Percentiles rank a stretch among this genome's conserved stretches.
phyloP scores from a whole-genome alignment of 1,139 yeast species.

The Suhomyces atakaporum region DNA sequence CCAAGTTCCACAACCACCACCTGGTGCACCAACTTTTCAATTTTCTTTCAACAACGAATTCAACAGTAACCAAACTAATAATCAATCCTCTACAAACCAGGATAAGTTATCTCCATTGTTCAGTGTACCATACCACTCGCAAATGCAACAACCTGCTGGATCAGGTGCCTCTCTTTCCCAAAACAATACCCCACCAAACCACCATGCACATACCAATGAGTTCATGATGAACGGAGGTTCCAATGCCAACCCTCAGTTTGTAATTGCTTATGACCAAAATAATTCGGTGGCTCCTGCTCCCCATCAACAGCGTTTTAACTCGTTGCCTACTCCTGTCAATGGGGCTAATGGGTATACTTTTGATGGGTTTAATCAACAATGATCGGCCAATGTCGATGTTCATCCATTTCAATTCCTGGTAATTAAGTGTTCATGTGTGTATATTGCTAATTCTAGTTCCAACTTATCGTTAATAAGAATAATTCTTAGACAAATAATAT shows the following conservation, averaged over 20 bases:
- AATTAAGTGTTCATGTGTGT: not conserved
- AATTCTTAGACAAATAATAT: too few species aligned
- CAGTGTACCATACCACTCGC: slow-evolving; percentile 21
- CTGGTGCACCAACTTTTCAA: slow-evolving; percentile 20
- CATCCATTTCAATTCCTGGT: not conserved
- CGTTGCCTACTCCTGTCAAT: slow-evolving; percentile 31
- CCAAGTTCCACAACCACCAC: slow-evolving; percentile 11
- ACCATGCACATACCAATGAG: slow-evolving; percentile 11
- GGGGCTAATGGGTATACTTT: slow-evolving; percentile 20
- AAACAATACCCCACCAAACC: slow-evolving; percentile 12
- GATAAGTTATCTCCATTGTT: slow-evolving; percentile 34
- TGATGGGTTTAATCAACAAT: slow-evolving; percentile 15
- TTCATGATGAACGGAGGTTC: slow-evolving; percentile 11
- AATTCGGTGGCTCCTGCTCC: slow-evolving; percentile 5
- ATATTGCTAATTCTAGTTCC: too few species aligned
- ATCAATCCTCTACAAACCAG: slow-evolving; percentile 15
- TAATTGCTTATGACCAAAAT: slow-evolving; percentile 19
- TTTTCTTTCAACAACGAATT: slow-evolving; percentile 26
- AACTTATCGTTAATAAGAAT: too few species aligned
- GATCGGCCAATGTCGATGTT: not conserved
- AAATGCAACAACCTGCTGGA: slow-evolving; percentile 16
- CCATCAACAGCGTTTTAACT: slow-evolving; percentile 29
- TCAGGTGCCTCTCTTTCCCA: slow-evolving; percentile 15
- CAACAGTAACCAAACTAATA: slow-evolving; percentile 8
- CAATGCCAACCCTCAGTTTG: slow-evolving; percentile 14